phyloP scores from a whole-genome alignment of 2,329 filamentous ascomycete genomes.

The Ascochyta koolunga region DNA sequence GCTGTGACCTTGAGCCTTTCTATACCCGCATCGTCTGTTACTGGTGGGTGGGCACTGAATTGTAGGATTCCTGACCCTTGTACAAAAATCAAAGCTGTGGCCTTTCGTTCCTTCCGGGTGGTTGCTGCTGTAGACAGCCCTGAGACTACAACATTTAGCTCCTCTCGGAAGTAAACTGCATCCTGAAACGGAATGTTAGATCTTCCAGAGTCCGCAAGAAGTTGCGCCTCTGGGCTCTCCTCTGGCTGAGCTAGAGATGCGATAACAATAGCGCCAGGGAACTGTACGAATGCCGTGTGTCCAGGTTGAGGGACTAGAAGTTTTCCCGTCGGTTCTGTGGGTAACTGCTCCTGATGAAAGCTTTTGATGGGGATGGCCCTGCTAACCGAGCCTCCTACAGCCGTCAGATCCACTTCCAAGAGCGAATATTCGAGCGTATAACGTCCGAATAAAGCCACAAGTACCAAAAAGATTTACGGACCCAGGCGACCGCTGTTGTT shows the following conservation, averaged over 20 bases:
- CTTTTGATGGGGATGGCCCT: slow-evolving; percentile 70
- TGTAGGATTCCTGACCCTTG: slow-evolving; percentile 64
- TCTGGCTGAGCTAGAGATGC: slow-evolving; percentile 72
- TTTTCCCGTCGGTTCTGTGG: slow-evolving; percentile 48
- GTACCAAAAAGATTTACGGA: slow-evolving; percentile 33
- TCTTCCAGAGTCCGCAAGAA: slow-evolving; percentile 57
- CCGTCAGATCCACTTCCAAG: slow-evolving; percentile 71
- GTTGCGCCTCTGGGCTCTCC: slow-evolving; percentile 76
- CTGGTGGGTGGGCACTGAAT: slow-evolving; percentile 60
- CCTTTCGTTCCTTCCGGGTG: slow-evolving; percentile 44
- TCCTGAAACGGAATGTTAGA: slow-evolving; percentile 74
- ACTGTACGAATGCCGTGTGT: slow-evolving; percentile 80
- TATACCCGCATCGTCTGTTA: slow-evolving; percentile 58
- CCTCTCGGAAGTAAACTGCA: slow-evolving; percentile 74
- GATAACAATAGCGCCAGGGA: slow-evolving; percentile 78
- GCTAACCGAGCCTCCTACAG: slow-evolving; percentile 61
- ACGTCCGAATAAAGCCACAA: slow-evolving; percentile 41
- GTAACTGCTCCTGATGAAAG: slow-evolving; percentile 51
- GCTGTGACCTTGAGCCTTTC: slow-evolving; percentile 68
- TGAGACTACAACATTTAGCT: slow-evolving; percentile 56
- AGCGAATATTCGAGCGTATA: slow-evolving; percentile 68
- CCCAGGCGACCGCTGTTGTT: slow-evolving; percentile 44
- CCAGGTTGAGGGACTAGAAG: slow-evolving; percentile 79
- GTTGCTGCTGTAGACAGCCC: slow-evolving; percentile 57
- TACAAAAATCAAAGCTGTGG: slow-evolving; percentile 60